A percentile compares a stretch with the other conserved stretches of the same genome.
Evolutionary conservation across 768 basidiomycete species (phyloP).

Genomic region (Lactarius trivialis): DNA sequence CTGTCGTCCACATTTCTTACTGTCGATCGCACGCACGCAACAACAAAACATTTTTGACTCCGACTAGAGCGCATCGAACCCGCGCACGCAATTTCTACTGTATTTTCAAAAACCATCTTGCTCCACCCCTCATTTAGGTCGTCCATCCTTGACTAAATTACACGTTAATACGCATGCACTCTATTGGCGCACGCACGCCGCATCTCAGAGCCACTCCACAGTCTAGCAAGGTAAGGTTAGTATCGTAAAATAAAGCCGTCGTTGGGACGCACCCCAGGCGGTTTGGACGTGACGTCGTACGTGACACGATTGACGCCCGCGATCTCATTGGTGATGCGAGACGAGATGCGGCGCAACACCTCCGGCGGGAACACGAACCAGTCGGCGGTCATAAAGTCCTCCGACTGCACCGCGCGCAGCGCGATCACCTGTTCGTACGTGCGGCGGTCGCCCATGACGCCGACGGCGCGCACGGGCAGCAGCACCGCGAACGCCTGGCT

Average conservation of each 20-base stretch:
- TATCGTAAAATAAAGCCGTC: no score
- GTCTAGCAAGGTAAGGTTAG: conserved; percentile 23
- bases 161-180: conserved; percentile 7
- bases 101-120: conserved; percentile 11
- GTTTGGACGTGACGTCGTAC: conserved; percentile 96
- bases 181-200: not conserved
- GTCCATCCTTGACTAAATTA: conserved; percentile 5
- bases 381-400: conserved; percentile 99
- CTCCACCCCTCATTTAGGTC: conserved; percentile 16
- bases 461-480: conserved; percentile 92
- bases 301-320: conserved; percentile 93
- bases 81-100: conserved; percentile 19
- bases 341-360: conserved; percentile 85
- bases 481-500: conserved; percentile 96
- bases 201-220: conserved; percentile 30
- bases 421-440: conserved; percentile 98
- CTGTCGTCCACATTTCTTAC: conserved; percentile 4
- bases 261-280: conserved; percentile 70
- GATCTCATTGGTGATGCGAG: conserved; percentile 96
- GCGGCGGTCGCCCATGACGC: conserved; percentile 94
- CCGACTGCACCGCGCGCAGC: conserved; percentile 91
- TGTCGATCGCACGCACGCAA: conserved; percentile 2
- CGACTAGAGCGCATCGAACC: conserved; percentile 17
- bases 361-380: conserved; percentile 98
- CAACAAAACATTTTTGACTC: conserved; percentile 5